A percentile compares a stretch with the other conserved stretches of the same genome.
Conservation (phyloP, 768 basidiomycete species). For the Tremella yokohamensis region DNA sequence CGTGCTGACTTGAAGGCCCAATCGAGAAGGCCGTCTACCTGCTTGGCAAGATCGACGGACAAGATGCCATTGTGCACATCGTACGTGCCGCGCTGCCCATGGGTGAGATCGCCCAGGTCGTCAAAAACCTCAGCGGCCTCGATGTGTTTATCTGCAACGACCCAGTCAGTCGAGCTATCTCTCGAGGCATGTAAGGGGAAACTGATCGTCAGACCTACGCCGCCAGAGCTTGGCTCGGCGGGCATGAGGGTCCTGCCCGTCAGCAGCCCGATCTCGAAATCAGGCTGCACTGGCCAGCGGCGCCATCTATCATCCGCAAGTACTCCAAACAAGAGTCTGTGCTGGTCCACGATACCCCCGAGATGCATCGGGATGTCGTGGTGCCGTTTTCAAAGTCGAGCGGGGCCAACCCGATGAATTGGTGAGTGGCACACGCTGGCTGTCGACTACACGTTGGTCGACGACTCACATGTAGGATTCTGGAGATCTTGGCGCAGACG, state of each 20-base stretch:
- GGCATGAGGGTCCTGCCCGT: constrained; percentile 2
- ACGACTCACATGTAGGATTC: too few relatives aligned
- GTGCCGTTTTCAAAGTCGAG: constrained; percentile 74
- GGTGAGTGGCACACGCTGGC: constrained; percentile 62
- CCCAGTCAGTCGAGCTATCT: too few relatives aligned
- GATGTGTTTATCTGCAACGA: too few relatives aligned
- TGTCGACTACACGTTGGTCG: too few relatives aligned
- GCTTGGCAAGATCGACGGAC: constrained; percentile 62
- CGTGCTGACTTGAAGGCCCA: neutral
- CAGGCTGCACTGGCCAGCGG: constrained; percentile 83
- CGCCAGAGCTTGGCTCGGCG: too few relatives aligned
- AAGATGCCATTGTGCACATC: constrained; percentile 31
- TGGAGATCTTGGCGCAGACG: too few relatives aligned
- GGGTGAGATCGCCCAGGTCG: constrained; percentile 4
- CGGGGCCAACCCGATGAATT: constrained; percentile 71
- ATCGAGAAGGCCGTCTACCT: constrained; percentile 54
- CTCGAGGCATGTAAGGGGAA: too few relatives aligned
- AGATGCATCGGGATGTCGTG: constrained; percentile 67
- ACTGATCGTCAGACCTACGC: too few relatives aligned
- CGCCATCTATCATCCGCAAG: constrained; percentile 84
- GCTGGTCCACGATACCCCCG: constrained; percentile 80
- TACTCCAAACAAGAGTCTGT: constrained; percentile 69
- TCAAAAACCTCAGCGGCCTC: constrained; percentile 2
- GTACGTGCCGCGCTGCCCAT: constrained; percentile 33
- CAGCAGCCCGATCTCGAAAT: constrained; percentile 73